Conservation (phyloP, 2,329 filamentous ascomycete genomes). For the Rhexocercosporidium sp. region DNA sequence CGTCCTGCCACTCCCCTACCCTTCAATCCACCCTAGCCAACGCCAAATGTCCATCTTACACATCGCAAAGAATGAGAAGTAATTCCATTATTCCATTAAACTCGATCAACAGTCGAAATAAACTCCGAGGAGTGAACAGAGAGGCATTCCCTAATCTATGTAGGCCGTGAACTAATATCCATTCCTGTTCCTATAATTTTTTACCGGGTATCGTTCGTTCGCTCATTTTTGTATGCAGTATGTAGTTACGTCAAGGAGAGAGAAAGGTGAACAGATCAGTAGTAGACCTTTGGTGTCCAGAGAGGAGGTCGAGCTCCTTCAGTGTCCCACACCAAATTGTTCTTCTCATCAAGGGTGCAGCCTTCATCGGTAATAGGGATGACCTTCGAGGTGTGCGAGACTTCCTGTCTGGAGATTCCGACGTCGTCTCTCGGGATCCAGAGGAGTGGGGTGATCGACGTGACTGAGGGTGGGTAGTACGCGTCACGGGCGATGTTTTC, state of each 20-base stretch:
- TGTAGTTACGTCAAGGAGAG: neutral
- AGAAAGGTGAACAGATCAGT: conserved; percentile 27
- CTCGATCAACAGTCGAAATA: neutral
- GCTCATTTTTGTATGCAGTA: neutral
- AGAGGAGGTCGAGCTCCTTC: conserved; percentile 62
- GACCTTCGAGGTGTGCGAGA: conserved; percentile 71
- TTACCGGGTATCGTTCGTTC: neutral
- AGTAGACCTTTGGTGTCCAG: conserved; percentile 56
- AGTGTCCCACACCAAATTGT: conserved; percentile 63
- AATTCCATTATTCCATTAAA: neutral
- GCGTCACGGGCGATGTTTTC: conserved; percentile 68
- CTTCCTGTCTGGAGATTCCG: conserved; percentile 78
- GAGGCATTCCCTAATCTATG: neutral
- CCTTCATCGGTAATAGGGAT: conserved; percentile 84
- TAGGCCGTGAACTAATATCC: conserved; percentile 14
- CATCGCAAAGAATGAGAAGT: neutral
- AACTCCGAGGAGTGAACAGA: neutral
- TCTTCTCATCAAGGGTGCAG: conserved; percentile 72
- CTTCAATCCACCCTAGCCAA: neutral
- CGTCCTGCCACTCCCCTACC: neutral
- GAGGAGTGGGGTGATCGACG: conserved; percentile 66
- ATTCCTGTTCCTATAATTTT: neutral
- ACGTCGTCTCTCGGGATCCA: conserved; percentile 83
- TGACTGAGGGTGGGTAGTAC: conserved; percentile 76
- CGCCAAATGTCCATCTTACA: neutral